Evolutionary conservation across 1,284 basidiomycete genomes (phyloP), one percentile per base, ranked within the genome.

Genomic region (Apiotrichum veenhuisii): DNA sequence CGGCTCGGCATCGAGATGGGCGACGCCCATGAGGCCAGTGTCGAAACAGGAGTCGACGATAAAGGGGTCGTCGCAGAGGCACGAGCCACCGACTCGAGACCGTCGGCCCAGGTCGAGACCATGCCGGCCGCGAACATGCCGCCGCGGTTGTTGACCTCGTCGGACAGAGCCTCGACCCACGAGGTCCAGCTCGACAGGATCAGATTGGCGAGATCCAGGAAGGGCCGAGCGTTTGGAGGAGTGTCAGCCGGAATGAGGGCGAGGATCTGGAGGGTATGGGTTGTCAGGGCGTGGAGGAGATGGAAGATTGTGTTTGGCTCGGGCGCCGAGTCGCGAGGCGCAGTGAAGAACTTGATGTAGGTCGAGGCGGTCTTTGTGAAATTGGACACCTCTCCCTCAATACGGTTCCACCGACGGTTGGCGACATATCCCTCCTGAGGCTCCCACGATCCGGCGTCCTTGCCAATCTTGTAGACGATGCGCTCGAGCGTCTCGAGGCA

Each of bases 121-220:
- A 58, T 58, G 3, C 64, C 61, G 26, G 66, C 64, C 0, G 72
- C 68, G 52, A 64, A 74, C 73, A 76, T 76, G 11, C 69, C 73
- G 4, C 72, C 71, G 15, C 62, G 62, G 33, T 64, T 59, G 61
- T 76, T 76, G 47, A 75, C 71, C 42, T 73, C 70, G 11, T 64
- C 55, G 0, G 64, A 65, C 9, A 76, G 52, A 18, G 50, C 50
- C 2, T 49, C 34, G 23, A 72, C 47, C 74, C 73, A 75, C 12
- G 51, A 44, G 2, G 50, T 61, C 74, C 73, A 76, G 5, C 49
- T 52, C 1, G 64, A 51, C 5, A 75, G 61, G 18, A 72, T 42
- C 14, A 63, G 41, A 44, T 71, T 69, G 41, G 66, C 70, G 5
- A 76, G 57, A 20, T 70, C 64, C 7, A 72, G 61, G 2, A 71